Conservation (phyloP, 345 rosid species). For the Eucalyptus sp. region DNA sequence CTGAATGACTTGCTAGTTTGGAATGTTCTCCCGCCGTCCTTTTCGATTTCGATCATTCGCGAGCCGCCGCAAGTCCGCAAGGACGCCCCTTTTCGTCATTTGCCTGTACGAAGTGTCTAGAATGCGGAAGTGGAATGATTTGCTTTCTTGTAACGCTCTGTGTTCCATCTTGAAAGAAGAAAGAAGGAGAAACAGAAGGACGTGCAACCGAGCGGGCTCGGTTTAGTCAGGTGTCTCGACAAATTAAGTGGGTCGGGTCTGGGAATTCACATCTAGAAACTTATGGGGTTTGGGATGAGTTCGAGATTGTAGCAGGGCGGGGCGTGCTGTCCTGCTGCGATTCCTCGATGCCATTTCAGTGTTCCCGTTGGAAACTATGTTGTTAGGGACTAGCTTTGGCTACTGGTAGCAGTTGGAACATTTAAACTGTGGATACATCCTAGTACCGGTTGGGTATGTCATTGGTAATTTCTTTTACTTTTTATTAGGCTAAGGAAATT, state of each 20-base stretch:
- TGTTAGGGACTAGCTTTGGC: neutral
- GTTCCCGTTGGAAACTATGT: neutral
- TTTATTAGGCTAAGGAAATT: neutral
- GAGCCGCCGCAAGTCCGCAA: neutral
- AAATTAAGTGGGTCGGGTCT: neutral
- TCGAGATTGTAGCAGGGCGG: fast-evolving
- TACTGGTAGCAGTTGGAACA: neutral
- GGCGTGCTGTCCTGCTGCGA: neutral
- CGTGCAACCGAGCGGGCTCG: neutral
- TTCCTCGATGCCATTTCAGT: neutral
- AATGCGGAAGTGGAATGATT: neutral
- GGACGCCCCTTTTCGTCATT: neutral
- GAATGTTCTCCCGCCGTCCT: neutral
- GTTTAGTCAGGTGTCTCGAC: neutral
- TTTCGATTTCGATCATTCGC: neutral
- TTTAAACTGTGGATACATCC: neutral
- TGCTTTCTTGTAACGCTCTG: neutral
- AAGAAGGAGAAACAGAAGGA: neutral
- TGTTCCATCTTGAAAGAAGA: neutral
- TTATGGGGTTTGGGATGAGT: neutral
- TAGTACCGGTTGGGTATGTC: neutral
- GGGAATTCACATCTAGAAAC: neutral
- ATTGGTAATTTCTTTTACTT: neutral
- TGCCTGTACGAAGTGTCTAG: neutral
- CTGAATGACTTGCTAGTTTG: neutral